These are phyloP conservation scores for Umbelopsis ramanniana DNA, from an alignment of 192 early-diverging fungal species.

Conservation along the genomic window DNA sequence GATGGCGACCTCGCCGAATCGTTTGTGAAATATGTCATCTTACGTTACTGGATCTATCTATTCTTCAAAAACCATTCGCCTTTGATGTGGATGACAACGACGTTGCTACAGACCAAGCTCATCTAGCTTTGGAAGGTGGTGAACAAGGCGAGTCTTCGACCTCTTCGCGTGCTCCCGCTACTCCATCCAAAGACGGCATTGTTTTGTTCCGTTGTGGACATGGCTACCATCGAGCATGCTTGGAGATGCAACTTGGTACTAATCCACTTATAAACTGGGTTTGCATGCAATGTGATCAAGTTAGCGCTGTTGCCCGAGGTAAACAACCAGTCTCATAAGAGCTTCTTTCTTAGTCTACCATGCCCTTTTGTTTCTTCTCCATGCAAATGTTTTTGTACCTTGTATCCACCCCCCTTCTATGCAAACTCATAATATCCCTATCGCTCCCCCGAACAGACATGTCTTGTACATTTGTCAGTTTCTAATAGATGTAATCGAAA, in stretches of 20 bases:
- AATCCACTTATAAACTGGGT: neutral
- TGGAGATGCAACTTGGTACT: conserved; percentile 37
- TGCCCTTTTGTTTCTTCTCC: too few relatives aligned
- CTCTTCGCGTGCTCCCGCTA: neutral
- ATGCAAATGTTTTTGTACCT: neutral
- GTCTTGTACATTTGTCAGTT: neutral
- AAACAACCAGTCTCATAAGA: neutral
- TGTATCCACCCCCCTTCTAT: neutral
- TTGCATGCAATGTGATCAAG: conserved; percentile 3
- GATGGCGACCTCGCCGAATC: conserved; percentile 59
- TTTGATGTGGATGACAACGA: conserved; percentile 22
- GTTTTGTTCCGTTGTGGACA: conserved; percentile 59
- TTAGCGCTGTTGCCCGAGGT: conserved; percentile 5
- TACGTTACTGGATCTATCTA: conserved; percentile 51
- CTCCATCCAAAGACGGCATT: conserved; percentile 29
- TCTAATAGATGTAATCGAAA: neutral
- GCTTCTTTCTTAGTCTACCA: neutral
- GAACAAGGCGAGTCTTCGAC: neutral
- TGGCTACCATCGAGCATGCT: conserved; percentile 57
- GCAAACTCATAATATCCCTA: neutral
- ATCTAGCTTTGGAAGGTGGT: neutral
- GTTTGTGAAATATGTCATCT: conserved; percentile 59
- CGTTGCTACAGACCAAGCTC: neutral
- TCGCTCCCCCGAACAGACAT: neutral
- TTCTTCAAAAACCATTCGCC: conserved; percentile 43